Conservation (phyloP, 2,329 filamentous ascomycete species). For the Orbilia javanica region DNA sequence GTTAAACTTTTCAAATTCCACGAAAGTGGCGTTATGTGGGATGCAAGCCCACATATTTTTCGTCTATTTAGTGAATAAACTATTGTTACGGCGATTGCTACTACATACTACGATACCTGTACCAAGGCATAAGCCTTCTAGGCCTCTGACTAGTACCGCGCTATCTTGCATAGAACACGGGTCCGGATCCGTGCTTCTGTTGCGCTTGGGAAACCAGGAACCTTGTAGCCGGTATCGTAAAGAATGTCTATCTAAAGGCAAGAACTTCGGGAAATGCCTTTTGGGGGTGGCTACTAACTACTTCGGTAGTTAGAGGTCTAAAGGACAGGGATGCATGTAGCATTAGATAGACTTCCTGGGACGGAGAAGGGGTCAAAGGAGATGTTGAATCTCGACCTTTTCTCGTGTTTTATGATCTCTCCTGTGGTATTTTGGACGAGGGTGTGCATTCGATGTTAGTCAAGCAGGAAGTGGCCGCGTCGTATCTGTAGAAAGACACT, state of each 20-base stretch:
- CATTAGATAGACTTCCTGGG: background rate
- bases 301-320: background rate
- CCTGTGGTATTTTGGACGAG: constrained; percentile 2
- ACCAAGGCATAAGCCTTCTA: background rate
- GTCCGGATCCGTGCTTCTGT: constrained; percentile 9
- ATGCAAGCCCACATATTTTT: background rate
- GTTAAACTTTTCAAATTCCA: background rate
- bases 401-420: background rate
- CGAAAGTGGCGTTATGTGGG: background rate
- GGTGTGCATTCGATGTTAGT: background rate
- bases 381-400: constrained; percentile 16
- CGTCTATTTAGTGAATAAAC: background rate
- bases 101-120: background rate
- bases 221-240: constrained; percentile 16
- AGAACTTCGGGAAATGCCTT: constrained; percentile 14
- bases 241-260: constrained; percentile 7
- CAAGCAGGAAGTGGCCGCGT: background rate
- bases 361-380: background rate
- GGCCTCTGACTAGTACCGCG: background rate
- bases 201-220: constrained; percentile 22
- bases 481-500: background rate
- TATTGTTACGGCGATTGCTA: background rate
- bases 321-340: background rate
- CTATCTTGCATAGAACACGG: constrained; percentile 18
- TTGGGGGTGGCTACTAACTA: background rate